These are phyloP conservation scores for Paulownia fortunei DNA, from an alignment of 257 asterid genomes.

Conservation along the genomic window DNA sequence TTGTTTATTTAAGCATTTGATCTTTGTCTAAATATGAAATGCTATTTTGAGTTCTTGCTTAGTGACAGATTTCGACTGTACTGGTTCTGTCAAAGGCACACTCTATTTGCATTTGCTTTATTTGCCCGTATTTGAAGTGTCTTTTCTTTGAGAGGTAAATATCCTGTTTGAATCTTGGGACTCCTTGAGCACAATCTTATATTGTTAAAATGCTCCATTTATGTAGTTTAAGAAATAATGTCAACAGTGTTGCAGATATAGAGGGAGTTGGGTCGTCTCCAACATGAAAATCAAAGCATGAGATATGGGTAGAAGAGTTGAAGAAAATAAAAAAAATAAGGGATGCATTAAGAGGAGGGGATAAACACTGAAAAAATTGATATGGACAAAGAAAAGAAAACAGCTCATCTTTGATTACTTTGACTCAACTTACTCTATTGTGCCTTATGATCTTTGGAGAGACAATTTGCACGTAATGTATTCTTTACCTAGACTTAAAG, in stretches of 20 bases:
- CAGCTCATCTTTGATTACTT: conserved; percentile 6
- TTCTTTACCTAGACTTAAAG: background rate
- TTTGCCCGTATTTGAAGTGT: background rate
- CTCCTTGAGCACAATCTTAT: background rate
- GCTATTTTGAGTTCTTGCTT: background rate
- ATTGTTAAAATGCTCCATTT: background rate
- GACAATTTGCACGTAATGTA: background rate
- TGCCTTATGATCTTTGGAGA: background rate
- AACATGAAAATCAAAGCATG: background rate
- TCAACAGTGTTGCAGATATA: background rate
- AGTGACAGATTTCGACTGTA: background rate
- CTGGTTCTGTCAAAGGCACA: background rate
- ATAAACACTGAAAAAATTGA: background rate
- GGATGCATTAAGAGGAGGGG: background rate
- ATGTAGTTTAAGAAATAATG: background rate
- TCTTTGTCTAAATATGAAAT: background rate
- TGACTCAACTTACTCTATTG: background rate
- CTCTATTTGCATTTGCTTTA: conserved; percentile 8
- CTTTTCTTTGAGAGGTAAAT: no score
- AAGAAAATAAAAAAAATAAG: conserved; percentile 1
- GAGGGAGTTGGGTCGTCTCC: conserved; percentile 8
- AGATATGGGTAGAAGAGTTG: background rate
- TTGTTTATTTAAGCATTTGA: background rate
- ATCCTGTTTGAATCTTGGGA: background rate
- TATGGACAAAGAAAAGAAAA: background rate